A percentile compares a stretch with the other conserved stretches of the same genome.
Evolutionary conservation across 495 filamentous ascomycete species (phyloP).

Genomic region (Aspergillus haitiensis): DNA sequence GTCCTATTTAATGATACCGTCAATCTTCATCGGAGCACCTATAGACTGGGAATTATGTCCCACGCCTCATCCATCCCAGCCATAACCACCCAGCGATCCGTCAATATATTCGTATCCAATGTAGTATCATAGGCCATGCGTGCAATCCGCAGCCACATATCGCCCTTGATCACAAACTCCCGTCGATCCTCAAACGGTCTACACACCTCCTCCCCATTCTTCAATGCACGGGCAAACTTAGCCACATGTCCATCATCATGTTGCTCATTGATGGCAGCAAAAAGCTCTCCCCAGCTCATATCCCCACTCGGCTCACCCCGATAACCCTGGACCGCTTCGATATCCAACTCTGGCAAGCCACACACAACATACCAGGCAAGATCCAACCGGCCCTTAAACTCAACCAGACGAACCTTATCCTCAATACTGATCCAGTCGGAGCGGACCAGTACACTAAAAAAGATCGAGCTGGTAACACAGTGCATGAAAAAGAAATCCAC

Average conservation of each 20-base stretch:
- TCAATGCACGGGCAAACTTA: conserved; percentile 39
- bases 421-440: conserved; percentile 29
- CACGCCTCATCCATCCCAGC: too few relatives aligned
- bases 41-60: too few relatives aligned
- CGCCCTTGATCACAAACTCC: conserved; percentile 32
- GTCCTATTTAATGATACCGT: too few relatives aligned
- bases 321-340: conserved; percentile 22
- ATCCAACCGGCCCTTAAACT: conserved; percentile 38
- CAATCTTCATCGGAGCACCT: too few relatives aligned
- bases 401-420: conserved; percentile 31
- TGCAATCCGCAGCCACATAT: conserved; percentile 35
- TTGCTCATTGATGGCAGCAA: conserved; percentile 10
- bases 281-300: conserved; percentile 33
- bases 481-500: conserved; percentile 46
- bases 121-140: conserved; percentile 13
- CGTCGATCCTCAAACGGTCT: conserved; percentile 25
- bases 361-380: conserved; percentile 33
- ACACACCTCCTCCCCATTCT: conserved; percentile 32
- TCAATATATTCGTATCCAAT: background rate
- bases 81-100: background rate
- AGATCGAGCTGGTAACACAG: conserved; percentile 33
- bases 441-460: conserved; percentile 24
- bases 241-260: conserved; percentile 43
- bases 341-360: conserved; percentile 21
- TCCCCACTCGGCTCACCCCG: conserved; percentile 2